These are phyloP conservation scores for Sisymbrium irio DNA, from an alignment of 345 rosid species.

Conservation along the genomic window DNA sequence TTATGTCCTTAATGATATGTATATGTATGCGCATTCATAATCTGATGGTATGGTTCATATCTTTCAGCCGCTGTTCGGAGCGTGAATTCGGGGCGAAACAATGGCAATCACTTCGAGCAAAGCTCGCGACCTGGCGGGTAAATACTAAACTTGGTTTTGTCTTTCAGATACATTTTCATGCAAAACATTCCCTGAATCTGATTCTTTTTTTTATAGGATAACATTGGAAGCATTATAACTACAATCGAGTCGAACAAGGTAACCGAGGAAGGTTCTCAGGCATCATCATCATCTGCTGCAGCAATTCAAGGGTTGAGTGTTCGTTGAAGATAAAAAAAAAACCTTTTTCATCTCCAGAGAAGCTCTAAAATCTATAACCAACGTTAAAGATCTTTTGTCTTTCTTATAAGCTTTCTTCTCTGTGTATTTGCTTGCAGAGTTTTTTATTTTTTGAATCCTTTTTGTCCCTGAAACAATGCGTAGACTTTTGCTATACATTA, in stretches of 20 bases:
- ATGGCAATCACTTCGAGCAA: conserved; percentile 70
- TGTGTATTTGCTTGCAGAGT: conserved; percentile 8
- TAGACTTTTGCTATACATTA: conserved; percentile 17
- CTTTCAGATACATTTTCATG: background rate
- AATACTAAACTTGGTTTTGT: background rate
- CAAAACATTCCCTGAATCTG: conserved; percentile 1
- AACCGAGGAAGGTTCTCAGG: conserved; percentile 73
- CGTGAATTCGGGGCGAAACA: conserved; percentile 75
- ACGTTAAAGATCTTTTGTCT: conserved; percentile 10
- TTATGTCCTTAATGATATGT: background rate
- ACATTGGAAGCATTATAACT: conserved; percentile 62
- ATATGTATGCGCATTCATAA: background rate
- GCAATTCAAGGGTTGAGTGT: conserved; percentile 45
- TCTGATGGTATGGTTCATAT: conserved; percentile 16
- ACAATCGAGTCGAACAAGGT: conserved; percentile 87
- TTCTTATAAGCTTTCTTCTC: background rate
- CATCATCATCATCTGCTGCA: conserved; percentile 47
- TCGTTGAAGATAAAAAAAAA: conserved; percentile 36
- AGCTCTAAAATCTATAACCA: conserved; percentile 2
- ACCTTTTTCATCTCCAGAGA: conserved; percentile 7
- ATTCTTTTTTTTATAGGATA: conserved; percentile 41
- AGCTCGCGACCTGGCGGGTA: conserved; percentile 87
- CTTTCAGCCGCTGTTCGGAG: conserved; percentile 64
- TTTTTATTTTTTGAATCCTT: conserved; percentile 13
- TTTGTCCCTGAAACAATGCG: conserved; percentile 22